Conservation (phyloP, 75 land plant genomes). For the Pseudotsuga menziesii region DNA sequence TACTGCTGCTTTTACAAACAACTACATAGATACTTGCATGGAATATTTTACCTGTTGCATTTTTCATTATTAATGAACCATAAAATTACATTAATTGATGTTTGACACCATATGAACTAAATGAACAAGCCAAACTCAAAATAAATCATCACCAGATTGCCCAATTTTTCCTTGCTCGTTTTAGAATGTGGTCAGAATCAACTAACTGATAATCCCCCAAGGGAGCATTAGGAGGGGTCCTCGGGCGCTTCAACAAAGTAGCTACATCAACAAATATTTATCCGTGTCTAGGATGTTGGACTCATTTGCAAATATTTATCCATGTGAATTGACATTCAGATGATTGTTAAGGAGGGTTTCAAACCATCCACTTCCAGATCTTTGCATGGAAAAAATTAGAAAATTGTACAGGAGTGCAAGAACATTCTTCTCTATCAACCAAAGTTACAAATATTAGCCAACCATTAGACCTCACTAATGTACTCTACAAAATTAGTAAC, state of each 20-base stretch:
- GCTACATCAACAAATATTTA: slow-evolving; percentile 16
- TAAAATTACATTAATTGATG: neutral
- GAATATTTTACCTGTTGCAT: slow-evolving; percentile 9
- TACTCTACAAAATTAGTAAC: too few relatives aligned
- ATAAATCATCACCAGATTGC: slow-evolving; percentile 9
- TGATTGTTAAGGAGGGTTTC: too few relatives aligned
- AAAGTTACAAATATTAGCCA: too few relatives aligned
- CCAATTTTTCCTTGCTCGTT: slow-evolving; percentile 51
- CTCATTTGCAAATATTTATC: too few relatives aligned
- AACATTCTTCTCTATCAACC: too few relatives aligned
- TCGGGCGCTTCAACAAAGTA: slow-evolving; percentile 70
- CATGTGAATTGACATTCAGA: too few relatives aligned
- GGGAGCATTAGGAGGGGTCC: slow-evolving; percentile 59
- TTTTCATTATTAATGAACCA: slow-evolving; percentile 22
- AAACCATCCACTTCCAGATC: too few relatives aligned
- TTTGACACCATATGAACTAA: neutral
- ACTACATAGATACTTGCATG: neutral
- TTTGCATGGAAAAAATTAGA: too few relatives aligned
- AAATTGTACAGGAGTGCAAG: too few relatives aligned
- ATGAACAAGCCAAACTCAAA: neutral
- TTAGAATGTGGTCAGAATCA: slow-evolving; percentile 66
- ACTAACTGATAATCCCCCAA: slow-evolving; percentile 59
- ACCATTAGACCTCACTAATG: too few relatives aligned
- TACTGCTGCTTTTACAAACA: neutral
- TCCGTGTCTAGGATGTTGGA: too few relatives aligned